A percentile compares a stretch with the other conserved stretches of the same genome.
Conservation (phyloP, 208 protist species). For the Wallacemonas sp. region DNA sequence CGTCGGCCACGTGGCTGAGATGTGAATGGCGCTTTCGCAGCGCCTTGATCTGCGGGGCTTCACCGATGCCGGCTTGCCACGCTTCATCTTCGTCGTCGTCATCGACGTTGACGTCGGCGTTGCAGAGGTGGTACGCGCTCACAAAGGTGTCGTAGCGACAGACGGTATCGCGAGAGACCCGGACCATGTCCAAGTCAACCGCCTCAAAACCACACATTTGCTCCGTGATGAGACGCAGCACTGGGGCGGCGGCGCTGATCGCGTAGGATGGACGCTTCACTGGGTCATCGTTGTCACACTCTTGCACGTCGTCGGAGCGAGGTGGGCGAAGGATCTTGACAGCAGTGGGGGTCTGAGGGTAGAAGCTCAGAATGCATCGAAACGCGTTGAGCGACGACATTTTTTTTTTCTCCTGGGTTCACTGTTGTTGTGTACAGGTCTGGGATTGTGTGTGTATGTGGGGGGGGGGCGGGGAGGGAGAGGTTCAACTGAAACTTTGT, state of each 20-base stretch:
- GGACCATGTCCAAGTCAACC: not conserved
- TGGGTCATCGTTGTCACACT: not conserved
- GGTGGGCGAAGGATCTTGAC: not conserved
- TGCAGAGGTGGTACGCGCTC: not conserved
- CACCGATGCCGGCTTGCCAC: not conserved
- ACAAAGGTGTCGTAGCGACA: not conserved
- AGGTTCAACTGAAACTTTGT: no score
- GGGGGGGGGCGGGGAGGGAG: no score
- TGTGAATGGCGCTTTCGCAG: not conserved
- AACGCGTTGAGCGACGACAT: not conserved
- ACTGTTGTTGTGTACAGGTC: no score
- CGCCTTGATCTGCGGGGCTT: not conserved
- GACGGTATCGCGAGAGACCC: not conserved
- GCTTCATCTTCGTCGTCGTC: not conserved
- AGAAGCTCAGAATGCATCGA: not conserved
- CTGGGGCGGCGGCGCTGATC: not conserved
- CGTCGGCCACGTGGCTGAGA: not conserved
- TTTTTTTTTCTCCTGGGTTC: no score
- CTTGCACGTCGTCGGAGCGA: not conserved
- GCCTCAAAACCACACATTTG: not conserved
- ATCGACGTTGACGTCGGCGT: not conserved
- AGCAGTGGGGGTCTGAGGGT: not conserved
- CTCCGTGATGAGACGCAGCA: not conserved
- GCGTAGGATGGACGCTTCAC: slow-evolving; percentile 1
- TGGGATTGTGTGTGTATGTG: no score